Evolutionary conservation across 148 eudicot species (phyloP), one percentile per base, ranked within the genome.

Genomic region (Chenopodium album): DNA sequence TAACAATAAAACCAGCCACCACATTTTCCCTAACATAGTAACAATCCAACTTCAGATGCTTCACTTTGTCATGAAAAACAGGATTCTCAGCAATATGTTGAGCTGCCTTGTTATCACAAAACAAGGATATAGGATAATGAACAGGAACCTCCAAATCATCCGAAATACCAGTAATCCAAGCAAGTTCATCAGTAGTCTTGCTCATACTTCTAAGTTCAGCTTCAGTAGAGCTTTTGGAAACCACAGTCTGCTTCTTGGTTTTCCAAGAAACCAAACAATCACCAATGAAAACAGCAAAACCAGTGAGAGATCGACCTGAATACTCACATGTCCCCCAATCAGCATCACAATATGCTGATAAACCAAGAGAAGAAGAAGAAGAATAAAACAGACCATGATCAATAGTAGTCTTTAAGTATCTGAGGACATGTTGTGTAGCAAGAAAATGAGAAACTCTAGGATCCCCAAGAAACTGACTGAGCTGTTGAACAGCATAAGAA

Each of bases 21-120:
- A 52, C 12, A 14, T 52, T 52, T 9, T 52, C 59, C 12, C 59
- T 52, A 14, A 79, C 52, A 8, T 67, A 56, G 37, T 79, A 65
- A n/a, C 68, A 71, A 31, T 79, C 76, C 12, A 79, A 1, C 28
- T 79, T 64, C 2, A 79, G n/a, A 16, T 79, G 76, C 10, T 79
- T 79, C 0, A 56, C 56, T 10, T 66, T 48, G 14, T 80, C 66
- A 32, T 80, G 69, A 23, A 80, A 71, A 6, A 59, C 37, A 1
- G 70, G 69, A 34, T 80, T 71, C 9, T 48, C n/a, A 6, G 34
- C 48, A 52, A 80, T 71, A 20, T 80, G 26, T 0, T 50, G 13
- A 1, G 69, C 82, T 1, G 68, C 26, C 46, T 71, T 71, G 41
- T 71, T 80, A 10, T 80, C 82, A 56, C 76, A 80, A 37, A 17